Percentiles rank a stretch among this genome's conserved stretches.
These are phyloP conservation scores for Podila epicladia DNA, from an alignment of 192 early-diverging fungal genomes.

Conservation along the genomic window DNA sequence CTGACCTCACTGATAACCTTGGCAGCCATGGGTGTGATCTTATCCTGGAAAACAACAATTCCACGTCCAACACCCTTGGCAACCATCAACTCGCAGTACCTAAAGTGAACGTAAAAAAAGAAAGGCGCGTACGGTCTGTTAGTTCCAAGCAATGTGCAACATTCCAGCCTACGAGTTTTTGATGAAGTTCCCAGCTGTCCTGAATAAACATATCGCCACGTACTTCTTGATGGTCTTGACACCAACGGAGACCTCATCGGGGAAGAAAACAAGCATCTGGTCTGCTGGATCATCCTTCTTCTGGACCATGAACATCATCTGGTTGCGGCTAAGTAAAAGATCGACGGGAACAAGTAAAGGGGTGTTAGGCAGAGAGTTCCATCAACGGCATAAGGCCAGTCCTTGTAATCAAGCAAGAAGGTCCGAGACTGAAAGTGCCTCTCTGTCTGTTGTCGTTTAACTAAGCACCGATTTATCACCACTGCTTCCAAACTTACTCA, in stretches of 20 bases:
- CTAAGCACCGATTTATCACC: no score
- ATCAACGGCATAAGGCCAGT: not conserved
- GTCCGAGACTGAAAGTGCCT: not conserved
- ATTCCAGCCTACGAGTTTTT: no score
- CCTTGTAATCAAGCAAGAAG: not conserved
- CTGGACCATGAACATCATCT: slow-evolving; percentile 87
- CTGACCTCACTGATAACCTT: slow-evolving; percentile 67
- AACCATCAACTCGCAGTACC: slow-evolving; percentile 82
- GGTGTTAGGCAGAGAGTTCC: not conserved
- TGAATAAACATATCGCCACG: slow-evolving; percentile 5
- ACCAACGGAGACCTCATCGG: slow-evolving; percentile 88
- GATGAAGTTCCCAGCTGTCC: no score
- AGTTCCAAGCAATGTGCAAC: no score
- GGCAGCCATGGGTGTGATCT: slow-evolving; percentile 84
- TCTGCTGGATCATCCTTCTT: slow-evolving; percentile 83
- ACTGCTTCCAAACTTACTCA: slow-evolving; percentile 63
- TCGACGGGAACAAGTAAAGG: not conserved
- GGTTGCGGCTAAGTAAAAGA: slow-evolving; percentile 64
- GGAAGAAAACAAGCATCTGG: slow-evolving; percentile 92
- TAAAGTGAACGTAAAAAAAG: slow-evolving; percentile 48
- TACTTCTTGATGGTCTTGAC: slow-evolving; percentile 92
- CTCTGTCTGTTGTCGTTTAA: no score
- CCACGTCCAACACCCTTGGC: slow-evolving; percentile 82
- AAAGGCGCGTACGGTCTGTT: not conserved
- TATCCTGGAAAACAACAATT: slow-evolving; percentile 89